A percentile compares a stretch with the other conserved stretches of the same genome.
These are phyloP conservation scores for Alternaria metachromatica DNA, from an alignment of 2,329 filamentous ascomycete genomes.

Conservation along the genomic window DNA sequence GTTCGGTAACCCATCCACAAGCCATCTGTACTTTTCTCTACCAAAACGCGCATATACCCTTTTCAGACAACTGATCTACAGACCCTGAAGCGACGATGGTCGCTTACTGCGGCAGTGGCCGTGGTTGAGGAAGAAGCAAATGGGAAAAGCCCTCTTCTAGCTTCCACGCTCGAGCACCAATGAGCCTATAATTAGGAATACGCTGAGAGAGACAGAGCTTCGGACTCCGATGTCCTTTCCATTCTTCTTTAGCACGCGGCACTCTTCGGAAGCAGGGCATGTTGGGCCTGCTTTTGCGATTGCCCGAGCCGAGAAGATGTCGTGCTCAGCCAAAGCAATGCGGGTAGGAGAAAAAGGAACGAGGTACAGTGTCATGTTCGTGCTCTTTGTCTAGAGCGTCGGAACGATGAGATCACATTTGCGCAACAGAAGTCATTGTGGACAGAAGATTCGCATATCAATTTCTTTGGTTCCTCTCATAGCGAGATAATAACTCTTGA, in stretches of 20 bases:
- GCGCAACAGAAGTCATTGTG: background rate
- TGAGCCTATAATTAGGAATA: background rate
- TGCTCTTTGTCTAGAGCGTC: background rate
- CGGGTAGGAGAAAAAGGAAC: background rate
- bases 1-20: background rate
- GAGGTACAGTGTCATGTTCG: background rate
- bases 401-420: background rate
- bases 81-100: background rate
- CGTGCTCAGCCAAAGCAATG: background rate
- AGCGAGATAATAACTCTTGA: background rate
- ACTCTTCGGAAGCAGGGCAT: background rate
- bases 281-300: background rate
- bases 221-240: background rate
- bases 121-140: background rate
- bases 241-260: background rate
- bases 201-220: background rate
- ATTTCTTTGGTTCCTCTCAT: constrained; percentile 8
- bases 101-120: background rate
- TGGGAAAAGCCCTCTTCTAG: background rate
- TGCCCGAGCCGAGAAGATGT: background rate
- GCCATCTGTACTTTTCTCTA: background rate
- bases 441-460: constrained; percentile 3
- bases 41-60: background rate
- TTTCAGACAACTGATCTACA: background rate
- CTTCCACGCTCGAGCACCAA: background rate